Conservation (phyloP, 352 stramenopile species). For the Globisporangium cystogenes region DNA sequence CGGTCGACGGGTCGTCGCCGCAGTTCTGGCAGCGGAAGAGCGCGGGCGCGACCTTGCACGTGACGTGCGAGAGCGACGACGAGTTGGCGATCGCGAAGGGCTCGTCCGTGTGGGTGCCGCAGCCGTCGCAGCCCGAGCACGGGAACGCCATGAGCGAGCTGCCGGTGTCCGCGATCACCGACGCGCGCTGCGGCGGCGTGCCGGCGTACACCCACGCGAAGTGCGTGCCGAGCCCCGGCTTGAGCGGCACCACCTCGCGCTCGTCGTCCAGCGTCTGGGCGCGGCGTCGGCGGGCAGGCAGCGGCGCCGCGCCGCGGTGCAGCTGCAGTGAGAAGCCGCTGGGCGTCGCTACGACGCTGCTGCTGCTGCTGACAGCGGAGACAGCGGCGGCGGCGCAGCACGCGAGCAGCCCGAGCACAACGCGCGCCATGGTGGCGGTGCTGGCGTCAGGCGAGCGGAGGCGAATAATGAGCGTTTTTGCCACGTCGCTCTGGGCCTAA, state of each 20-base stretch:
- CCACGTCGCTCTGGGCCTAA: not conserved
- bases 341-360: not conserved
- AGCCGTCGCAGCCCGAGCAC: constrained; percentile 56
- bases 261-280: not conserved
- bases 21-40: not conserved
- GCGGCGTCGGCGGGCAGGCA: not conserved
- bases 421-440: not conserved
- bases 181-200: constrained; percentile 73
- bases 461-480: not conserved
- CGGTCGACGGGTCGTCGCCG: constrained; percentile 26
- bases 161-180: constrained; percentile 80
- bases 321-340: not conserved
- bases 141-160: constrained; percentile 78
- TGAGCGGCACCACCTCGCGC: not conserved
- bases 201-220: constrained; percentile 82
- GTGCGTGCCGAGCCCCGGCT: constrained; percentile 36
- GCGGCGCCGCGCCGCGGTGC: not conserved
- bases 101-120: constrained; percentile 67
- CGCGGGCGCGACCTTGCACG: constrained; percentile 20
- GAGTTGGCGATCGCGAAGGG: constrained; percentile 75
- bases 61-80: constrained; percentile 36
- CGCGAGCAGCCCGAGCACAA: not conserved
- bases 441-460: not conserved
- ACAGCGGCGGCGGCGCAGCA: not conserved
- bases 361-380: not conserved